Evolutionary conservation across 768 basidiomycete species (phyloP), one percentile per base, ranked within the genome.

Genomic region (Boletus vinaceobasis): DNA sequence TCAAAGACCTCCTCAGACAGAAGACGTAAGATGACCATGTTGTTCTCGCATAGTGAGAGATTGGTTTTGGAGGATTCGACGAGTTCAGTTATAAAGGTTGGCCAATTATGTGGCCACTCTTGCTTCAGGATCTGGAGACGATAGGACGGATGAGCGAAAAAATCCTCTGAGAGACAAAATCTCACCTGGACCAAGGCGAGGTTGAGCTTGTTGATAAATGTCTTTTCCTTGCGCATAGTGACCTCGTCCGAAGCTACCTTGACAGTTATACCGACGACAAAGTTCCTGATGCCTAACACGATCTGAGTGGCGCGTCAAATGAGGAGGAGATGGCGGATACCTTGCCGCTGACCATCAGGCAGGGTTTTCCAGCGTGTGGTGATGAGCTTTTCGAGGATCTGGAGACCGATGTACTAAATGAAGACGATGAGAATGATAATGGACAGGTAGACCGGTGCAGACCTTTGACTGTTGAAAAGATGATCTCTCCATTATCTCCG

Each of bases 41-140:
- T 99, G 81, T 99, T 99, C 76, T 99, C 97, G 80, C 97, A 98
- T 31, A 98, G 82, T 2, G 91, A 87, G 38, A 98, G 83, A 69
- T 94, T 98, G 40, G 92, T 93, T 73, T 96, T 96, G 42, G 96
- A 98, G 8, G 96, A 97, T 62, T 94, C 88, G 55, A 98, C 94
- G 43, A 98, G 90, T 72, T 98, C 95, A 11, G 90, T 86, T 65
- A 98, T 97, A 77, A 98, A 98, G 21, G 83, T 90, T 32, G 96
- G 95, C 97, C 97, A 99, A 66, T 97, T 94, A 70, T 97, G 92
- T 26, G 96, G 96, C 97, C 97, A 99, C 71, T 98, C 97, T 77
- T 98, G 97, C 74, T 98, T 99, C 60, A 99, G 77, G 57, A 99
- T 97, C 94, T 99, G 66, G 19, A 48, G 19, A 32, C 26, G 38